These are phyloP conservation scores for Aspergillus awamori DNA, from an alignment of 2,329 filamentous ascomycete genomes.

Conservation along the genomic window DNA sequence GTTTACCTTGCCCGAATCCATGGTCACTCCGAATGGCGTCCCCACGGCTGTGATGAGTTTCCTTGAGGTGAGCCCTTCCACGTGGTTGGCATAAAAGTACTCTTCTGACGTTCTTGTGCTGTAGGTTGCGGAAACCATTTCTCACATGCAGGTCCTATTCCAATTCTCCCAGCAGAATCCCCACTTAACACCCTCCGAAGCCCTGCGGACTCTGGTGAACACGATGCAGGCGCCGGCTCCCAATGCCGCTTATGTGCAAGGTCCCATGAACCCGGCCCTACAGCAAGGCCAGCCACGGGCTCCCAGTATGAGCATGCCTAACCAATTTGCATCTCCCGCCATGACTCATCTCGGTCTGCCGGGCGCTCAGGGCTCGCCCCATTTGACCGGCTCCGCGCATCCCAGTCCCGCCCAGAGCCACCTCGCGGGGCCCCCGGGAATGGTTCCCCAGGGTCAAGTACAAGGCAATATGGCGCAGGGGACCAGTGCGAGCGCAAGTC, in stretches of 20 bases:
- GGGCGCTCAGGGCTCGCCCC: conserved; percentile 51
- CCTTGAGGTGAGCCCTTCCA: conserved; percentile 57
- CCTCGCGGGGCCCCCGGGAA: conserved; percentile 51
- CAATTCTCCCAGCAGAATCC: conserved; percentile 58
- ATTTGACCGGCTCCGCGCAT: conserved; percentile 56
- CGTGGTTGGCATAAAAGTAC: neutral
- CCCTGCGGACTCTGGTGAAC: conserved; percentile 57
- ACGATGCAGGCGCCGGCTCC: conserved; percentile 46
- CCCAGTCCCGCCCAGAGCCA: conserved; percentile 51
- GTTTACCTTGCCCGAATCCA: conserved; percentile 48
- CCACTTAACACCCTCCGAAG: conserved; percentile 56
- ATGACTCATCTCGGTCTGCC: conserved; percentile 57
- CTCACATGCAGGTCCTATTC: conserved; percentile 65
- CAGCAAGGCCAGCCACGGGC: conserved; percentile 44
- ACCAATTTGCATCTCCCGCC: conserved; percentile 62
- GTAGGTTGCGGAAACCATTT: conserved; percentile 67
- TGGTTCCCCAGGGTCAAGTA: conserved; percentile 61
- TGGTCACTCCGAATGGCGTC: conserved; percentile 56
- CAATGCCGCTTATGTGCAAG: conserved; percentile 31
- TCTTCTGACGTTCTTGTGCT: neutral
- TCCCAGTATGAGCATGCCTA: conserved; percentile 50
- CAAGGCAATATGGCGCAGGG: conserved; percentile 53
- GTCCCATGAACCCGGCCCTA: conserved; percentile 39
- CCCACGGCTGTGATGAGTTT: conserved; percentile 61
- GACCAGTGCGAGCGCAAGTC: conserved; percentile 64